phyloP scores from a whole-genome alignment of 257 asterid genomes.

The Apocynum venetum region DNA sequence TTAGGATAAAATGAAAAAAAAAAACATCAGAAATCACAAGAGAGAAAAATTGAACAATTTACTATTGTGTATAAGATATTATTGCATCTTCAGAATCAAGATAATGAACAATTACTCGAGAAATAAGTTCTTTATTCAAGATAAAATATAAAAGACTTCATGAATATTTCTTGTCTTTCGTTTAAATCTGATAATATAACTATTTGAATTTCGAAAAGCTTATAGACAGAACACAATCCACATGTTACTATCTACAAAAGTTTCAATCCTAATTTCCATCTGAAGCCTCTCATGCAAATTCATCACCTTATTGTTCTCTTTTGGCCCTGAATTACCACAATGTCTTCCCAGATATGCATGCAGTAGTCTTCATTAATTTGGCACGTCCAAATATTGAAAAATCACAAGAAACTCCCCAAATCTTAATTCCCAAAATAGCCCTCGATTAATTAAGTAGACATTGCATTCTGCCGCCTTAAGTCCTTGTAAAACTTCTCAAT shows the following conservation, averaged over 20 bases:
- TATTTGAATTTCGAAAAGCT: neutral
- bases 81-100: neutral
- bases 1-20: neutral
- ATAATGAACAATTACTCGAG: neutral
- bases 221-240: slow-evolving; percentile 4
- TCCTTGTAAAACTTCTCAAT: slow-evolving; percentile 28
- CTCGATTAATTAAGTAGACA: neutral
- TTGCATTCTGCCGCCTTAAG: slow-evolving; percentile 22
- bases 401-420: too few relatives aligned
- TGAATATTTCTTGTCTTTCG: too few relatives aligned
- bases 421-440: too few relatives aligned
- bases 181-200: too few relatives aligned
- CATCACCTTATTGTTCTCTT: too few relatives aligned
- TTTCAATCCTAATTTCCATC: neutral
- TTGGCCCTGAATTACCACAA: too few relatives aligned
- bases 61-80: neutral
- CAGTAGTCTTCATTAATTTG: too few relatives aligned
- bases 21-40: neutral
- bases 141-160: too few relatives aligned
- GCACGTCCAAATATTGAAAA: too few relatives aligned
- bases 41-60: neutral
- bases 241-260: neutral
- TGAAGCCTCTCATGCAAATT: too few relatives aligned
- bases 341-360: too few relatives aligned
- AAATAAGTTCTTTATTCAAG: neutral